phyloP scores from a whole-genome alignment of 352 stramenopile species.

The Pythium dissimile region DNA sequence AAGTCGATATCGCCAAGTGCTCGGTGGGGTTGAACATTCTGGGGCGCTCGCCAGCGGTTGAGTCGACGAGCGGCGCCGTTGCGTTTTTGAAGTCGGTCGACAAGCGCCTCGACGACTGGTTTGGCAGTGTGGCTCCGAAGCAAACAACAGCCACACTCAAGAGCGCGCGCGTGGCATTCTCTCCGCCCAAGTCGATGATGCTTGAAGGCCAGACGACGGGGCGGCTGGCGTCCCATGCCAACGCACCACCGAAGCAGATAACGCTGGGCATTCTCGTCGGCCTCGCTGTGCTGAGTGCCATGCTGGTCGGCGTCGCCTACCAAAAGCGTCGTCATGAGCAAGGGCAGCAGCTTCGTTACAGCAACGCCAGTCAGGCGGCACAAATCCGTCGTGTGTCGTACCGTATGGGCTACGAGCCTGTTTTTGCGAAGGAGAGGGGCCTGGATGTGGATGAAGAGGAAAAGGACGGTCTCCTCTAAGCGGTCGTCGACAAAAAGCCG shows the following conservation, averaged over 20 bases:
- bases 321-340: slow-evolving; percentile 65
- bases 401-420: slow-evolving; percentile 51
- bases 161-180: slow-evolving; percentile 35
- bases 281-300: slow-evolving; percentile 46
- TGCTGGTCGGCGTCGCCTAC: slow-evolving; percentile 56
- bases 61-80: slow-evolving; percentile 20
- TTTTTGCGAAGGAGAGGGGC: not conserved
- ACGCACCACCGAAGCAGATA: slow-evolving; percentile 57
- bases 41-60: slow-evolving; percentile 7
- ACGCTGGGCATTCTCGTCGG: slow-evolving; percentile 55
- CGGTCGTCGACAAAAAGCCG: not conserved
- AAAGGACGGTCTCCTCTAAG: slow-evolving; percentile 59
- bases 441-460: slow-evolving; percentile 42
- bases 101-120: slow-evolving; percentile 35
- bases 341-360: slow-evolving; percentile 43
- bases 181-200: slow-evolving; percentile 3
- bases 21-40: slow-evolving; percentile 17
- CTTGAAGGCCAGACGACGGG: not conserved
- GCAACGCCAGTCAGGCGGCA: slow-evolving; percentile 53
- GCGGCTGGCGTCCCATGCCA: no score
- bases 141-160: slow-evolving; percentile 25
- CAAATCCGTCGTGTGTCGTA: slow-evolving; percentile 76
- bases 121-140: slow-evolving; percentile 11
- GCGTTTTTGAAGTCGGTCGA: slow-evolving; percentile 43
- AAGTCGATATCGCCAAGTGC: slow-evolving; percentile 13